Conservation (phyloP, 495 filamentous ascomycete genomes). For the Terfezia boudieri region DNA sequence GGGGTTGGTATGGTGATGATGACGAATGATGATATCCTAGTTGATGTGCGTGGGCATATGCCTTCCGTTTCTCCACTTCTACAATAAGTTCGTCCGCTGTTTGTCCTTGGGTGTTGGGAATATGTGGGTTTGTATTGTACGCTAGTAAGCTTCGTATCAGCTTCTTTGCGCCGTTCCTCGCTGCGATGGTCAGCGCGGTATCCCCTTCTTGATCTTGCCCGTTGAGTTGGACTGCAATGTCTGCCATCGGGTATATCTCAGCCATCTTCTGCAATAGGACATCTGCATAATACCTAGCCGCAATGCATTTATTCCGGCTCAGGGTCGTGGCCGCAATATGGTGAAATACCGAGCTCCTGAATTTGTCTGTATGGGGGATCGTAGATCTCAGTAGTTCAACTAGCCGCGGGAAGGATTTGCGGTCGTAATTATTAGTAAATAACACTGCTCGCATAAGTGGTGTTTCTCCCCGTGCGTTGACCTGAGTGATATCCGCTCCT, state of each 20-base stretch:
- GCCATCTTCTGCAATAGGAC: conserved; percentile 65
- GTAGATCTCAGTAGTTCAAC: conserved; percentile 58
- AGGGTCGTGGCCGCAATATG: conserved; percentile 71
- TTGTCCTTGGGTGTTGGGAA: conserved; percentile 55
- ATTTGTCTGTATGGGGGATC: conserved; percentile 49
- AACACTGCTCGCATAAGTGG: conserved; percentile 83
- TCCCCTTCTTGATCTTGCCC: conserved; percentile 63
- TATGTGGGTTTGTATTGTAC: conserved; percentile 49
- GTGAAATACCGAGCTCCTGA: conserved; percentile 69
- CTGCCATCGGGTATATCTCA: conserved; percentile 23
- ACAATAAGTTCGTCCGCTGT: conserved; percentile 52
- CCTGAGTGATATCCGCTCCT: conserved; percentile 41
- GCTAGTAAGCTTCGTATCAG: conserved; percentile 49
- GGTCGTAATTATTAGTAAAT: conserved; percentile 92
- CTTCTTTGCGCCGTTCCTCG: conserved; percentile 51
- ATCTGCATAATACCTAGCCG: conserved; percentile 78
- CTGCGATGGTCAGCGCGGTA: conserved; percentile 71
- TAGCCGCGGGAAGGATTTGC: conserved; percentile 59
- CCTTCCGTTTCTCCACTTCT: conserved; percentile 14
- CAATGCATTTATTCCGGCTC: conserved; percentile 55
- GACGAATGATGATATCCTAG: conserved; percentile 4
- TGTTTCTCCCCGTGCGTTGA: conserved; percentile 67
- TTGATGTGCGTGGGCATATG: conserved; percentile 13
- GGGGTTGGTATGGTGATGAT: conserved; percentile 7
- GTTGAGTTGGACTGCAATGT: conserved; percentile 47